These are phyloP conservation scores for Aquilaria sinensis DNA, from an alignment of 345 rosid genomes.

Conservation along the genomic window DNA sequence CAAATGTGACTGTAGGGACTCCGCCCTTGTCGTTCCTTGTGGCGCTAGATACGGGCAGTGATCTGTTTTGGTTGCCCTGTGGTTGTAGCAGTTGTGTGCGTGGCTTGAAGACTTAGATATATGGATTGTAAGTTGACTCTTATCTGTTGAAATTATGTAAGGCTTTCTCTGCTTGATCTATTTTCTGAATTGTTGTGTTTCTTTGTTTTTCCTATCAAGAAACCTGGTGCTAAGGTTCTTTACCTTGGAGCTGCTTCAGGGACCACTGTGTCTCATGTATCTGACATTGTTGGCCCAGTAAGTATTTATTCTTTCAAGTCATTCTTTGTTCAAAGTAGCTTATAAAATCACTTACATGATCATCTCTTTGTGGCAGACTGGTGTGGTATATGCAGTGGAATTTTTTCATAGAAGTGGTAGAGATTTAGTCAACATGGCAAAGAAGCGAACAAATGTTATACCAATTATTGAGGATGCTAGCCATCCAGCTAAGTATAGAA, in stretches of 20 bases:
- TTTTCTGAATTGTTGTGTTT: neutral
- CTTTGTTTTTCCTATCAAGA: constrained; percentile 23
- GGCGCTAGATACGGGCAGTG: no score
- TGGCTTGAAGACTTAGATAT: constrained; percentile 20
- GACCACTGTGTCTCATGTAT: constrained; percentile 93
- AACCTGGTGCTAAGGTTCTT: constrained; percentile 87
- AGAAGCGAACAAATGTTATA: constrained; percentile 78
- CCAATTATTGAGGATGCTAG: constrained; percentile 96
- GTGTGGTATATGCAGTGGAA: constrained; percentile 87
- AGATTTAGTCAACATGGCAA: constrained; percentile 92
- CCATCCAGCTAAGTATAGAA: constrained; percentile 88
- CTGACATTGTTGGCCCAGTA: constrained; percentile 89
- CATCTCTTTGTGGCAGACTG: constrained; percentile 32
- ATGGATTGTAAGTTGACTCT: constrained; percentile 54
- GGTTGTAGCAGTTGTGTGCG: no score
- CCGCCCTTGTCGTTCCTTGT: no score
- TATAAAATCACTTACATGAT: neutral
- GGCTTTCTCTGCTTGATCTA: neutral
- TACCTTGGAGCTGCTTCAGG: constrained; percentile 98
- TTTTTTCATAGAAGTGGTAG: constrained; percentile 93
- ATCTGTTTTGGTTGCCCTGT: no score
- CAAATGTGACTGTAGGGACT: no score
- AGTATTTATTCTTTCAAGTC: constrained; percentile 14
- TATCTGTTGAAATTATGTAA: neutral
- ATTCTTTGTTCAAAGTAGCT: neutral